phyloP scores from a whole-genome alignment of 208 protist species.

The Acanthamoeba royreba region DNA sequence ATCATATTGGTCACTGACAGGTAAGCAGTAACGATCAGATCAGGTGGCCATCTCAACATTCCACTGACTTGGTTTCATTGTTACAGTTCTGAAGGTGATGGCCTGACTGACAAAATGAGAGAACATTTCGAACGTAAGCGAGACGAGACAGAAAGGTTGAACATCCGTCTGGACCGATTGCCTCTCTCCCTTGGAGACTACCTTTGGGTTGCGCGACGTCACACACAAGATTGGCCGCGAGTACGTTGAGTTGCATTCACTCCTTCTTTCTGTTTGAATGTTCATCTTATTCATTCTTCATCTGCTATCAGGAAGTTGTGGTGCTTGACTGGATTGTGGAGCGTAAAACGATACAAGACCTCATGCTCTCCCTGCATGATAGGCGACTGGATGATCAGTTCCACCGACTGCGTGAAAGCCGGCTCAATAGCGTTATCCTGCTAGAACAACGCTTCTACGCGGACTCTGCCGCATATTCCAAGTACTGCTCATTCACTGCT shows the following conservation, averaged over 20 bases:
- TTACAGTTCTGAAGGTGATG: not conserved
- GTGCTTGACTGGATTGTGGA: constrained; percentile 15
- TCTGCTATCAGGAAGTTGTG: not conserved
- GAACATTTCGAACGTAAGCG: not conserved
- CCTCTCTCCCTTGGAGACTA: not conserved
- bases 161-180: not conserved
- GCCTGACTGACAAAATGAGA: not conserved
- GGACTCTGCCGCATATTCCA: too few species aligned
- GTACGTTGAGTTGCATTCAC: not conserved
- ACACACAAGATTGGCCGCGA: not conserved
- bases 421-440: not conserved
- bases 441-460: not conserved
- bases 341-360: not conserved
- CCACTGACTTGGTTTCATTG: not conserved
- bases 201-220: not conserved
- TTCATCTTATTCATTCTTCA: not conserved
- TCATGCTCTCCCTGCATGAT: not conserved
- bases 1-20: not conserved
- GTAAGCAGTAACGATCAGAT: not conserved
- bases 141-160: not conserved
- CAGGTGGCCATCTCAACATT: not conserved
- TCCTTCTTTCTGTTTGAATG: not conserved
- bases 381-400: not conserved
- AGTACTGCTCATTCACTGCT: not conserved
- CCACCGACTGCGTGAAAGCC: not conserved